Conservation (phyloP, 108 stramenopile genomes). For the Discostella pseudostelligera region DNA sequence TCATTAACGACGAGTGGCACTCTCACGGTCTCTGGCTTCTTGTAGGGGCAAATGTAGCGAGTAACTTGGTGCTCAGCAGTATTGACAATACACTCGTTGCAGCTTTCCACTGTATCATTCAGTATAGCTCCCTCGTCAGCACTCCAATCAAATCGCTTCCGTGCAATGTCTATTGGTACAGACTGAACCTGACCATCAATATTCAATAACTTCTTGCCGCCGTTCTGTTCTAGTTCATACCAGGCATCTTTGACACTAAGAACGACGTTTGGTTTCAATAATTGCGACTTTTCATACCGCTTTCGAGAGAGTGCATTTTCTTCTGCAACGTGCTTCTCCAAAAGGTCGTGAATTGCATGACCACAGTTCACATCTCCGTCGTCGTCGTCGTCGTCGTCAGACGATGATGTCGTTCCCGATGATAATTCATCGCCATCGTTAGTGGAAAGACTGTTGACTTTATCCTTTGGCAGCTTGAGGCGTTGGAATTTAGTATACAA, state of each 20-base stretch:
- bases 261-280: slow-evolving; percentile 7
- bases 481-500: slow-evolving; percentile 23
- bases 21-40: not conserved
- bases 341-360: slow-evolving; percentile 34
- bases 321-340: slow-evolving; percentile 30
- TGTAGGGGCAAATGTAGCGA: slow-evolving; percentile 24
- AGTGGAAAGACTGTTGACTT: not conserved
- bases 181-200: slow-evolving; percentile 25
- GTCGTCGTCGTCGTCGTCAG: slow-evolving; percentile 27
- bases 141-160: slow-evolving; percentile 5
- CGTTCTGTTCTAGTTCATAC: slow-evolving; percentile 23
- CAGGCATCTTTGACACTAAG: slow-evolving; percentile 32
- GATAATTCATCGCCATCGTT: slow-evolving; percentile 1
- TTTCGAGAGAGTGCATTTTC: slow-evolving; percentile 36
- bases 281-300: slow-evolving; percentile 17
- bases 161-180: slow-evolving; percentile 16
- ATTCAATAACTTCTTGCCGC: not conserved
- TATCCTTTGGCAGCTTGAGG: slow-evolving; percentile 7
- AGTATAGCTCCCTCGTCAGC: not conserved
- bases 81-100: not conserved
- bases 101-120: not conserved
- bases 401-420: slow-evolving; percentile 4
- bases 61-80: not conserved
- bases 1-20: slow-evolving; percentile 22
- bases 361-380: not conserved